A percentile compares a stretch with the other conserved stretches of the same genome.
Evolutionary conservation across 164 flowering plant genomes (phyloP).

Genomic region (Platanus orientalis): DNA sequence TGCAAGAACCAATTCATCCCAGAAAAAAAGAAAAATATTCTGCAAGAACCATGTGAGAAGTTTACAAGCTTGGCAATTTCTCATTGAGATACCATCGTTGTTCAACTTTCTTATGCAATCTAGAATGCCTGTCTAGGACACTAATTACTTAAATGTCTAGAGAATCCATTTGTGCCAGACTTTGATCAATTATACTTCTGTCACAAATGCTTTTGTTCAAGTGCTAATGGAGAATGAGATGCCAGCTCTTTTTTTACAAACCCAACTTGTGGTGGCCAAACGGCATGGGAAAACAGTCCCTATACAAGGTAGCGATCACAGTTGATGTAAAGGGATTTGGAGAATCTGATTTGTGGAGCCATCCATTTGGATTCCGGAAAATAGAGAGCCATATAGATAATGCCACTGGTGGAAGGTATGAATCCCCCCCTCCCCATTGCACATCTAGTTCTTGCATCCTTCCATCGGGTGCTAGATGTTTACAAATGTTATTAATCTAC

Average conservation of each 20-base stretch:
- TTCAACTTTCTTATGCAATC: too few relatives aligned
- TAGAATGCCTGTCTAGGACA: too few relatives aligned
- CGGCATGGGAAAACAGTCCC: constrained; percentile 94
- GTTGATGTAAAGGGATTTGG: constrained; percentile 78
- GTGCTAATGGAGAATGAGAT: constrained; percentile 19
- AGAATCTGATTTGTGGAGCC: constrained; percentile 84
- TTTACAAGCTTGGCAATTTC: too few relatives aligned
- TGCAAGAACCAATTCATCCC: too few relatives aligned
- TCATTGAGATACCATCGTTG: too few relatives aligned
- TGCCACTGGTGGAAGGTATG: constrained; percentile 93
- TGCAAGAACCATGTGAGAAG: too few relatives aligned
- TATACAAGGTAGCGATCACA: constrained; percentile 66
- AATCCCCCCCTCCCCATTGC: constrained; percentile 1
- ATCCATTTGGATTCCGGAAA: constrained; percentile 89
- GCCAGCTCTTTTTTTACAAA: constrained; percentile 93
- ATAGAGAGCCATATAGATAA: constrained; percentile 76
- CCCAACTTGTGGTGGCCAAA: constrained; percentile 99
- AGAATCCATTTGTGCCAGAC: not conserved
- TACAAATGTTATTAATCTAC: constrained; percentile 1
- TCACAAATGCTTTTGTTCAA: not conserved
- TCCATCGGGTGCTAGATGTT: not conserved
- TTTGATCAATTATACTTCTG: not conserved
- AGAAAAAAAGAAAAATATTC: too few relatives aligned
- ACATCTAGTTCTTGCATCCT: not conserved
- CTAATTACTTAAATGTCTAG: not conserved